These are phyloP conservation scores for Trichosporon coremiiforme DNA, from an alignment of 1,284 basidiomycete genomes.

Conservation along the genomic window DNA sequence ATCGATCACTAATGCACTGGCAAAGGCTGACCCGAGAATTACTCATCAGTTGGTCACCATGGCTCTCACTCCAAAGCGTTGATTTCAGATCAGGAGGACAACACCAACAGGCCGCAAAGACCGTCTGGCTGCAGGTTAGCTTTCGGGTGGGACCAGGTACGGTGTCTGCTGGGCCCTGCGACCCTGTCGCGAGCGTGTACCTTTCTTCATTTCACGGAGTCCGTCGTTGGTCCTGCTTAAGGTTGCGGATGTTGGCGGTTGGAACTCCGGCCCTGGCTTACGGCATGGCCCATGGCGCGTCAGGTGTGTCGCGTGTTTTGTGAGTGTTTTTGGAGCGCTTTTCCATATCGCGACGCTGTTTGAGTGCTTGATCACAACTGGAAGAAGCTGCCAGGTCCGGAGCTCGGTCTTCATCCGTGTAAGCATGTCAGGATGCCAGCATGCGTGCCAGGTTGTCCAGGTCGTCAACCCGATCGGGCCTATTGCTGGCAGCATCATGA, in stretches of 20 bases:
- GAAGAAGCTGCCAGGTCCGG: too few species aligned
- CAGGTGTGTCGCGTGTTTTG: neutral
- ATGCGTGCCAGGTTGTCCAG: too few species aligned
- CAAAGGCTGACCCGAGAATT: neutral
- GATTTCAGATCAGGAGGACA: too few species aligned
- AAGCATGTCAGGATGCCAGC: too few species aligned
- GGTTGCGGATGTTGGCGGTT: neutral
- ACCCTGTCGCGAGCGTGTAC: neutral
- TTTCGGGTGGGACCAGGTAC: constrained; percentile 6
- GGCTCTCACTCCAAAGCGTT: neutral
- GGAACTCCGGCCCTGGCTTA: neutral
- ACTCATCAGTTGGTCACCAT: neutral
- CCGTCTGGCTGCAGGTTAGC: neutral
- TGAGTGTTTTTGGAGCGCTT: neutral
- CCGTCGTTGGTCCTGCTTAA: neutral
- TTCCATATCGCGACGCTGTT: too few species aligned
- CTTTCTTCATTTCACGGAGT: neutral
- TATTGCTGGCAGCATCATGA: neutral
- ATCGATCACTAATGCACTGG: neutral
- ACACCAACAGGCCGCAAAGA: neutral
- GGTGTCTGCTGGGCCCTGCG: neutral
- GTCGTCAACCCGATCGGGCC: neutral
- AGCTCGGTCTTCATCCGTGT: too few species aligned
- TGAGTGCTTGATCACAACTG: too few species aligned
- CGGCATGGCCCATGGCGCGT: neutral